Evolutionary conservation across 306 rosid genomes (phyloP).

Genomic region (Aeschynomene evenia): DNA sequence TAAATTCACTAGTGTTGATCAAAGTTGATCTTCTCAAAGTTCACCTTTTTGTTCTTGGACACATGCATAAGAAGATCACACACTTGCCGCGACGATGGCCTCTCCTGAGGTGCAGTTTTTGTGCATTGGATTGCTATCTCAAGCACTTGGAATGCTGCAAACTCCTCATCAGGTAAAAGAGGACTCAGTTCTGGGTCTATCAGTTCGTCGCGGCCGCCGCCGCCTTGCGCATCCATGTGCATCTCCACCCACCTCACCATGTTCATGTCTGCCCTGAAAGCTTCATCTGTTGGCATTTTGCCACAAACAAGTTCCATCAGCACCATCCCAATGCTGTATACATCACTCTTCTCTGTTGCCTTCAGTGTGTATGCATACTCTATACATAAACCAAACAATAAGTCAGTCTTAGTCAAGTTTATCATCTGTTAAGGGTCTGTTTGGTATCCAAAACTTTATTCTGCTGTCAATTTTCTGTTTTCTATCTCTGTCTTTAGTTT

Average conservation of each 20-base stretch:
- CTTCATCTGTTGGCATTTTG: conserved; percentile 67
- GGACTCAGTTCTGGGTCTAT: conserved; percentile 63
- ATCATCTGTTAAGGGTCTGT: not conserved
- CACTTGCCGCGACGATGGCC: conserved; percentile 74
- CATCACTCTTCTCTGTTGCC: conserved; percentile 86
- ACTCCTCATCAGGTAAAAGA: conserved; percentile 53
- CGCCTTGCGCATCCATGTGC: conserved; percentile 42
- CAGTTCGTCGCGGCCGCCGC: conserved; percentile 45
- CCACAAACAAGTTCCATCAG: conserved; percentile 90
- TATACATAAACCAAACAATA: conserved; percentile 4
- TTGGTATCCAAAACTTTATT: no score
- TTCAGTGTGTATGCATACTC: conserved; percentile 81
- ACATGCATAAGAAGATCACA: conserved; percentile 69
- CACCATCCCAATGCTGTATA: conserved; percentile 92
- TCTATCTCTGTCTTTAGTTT: no score
- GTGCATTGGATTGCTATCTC: conserved; percentile 87
- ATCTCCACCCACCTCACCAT: conserved; percentile 94
- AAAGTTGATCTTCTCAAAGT: conserved; percentile 48
- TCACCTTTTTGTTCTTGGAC: conserved; percentile 42
- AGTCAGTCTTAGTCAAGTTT: not conserved
- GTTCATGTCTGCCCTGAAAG: conserved; percentile 67
- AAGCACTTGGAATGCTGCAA: conserved; percentile 78
- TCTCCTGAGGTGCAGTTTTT: conserved; percentile 64
- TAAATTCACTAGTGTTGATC: conserved; percentile 18
- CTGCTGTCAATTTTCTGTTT: no score